Evolutionary conservation across 1,284 basidiomycete genomes (phyloP).

Genomic region (Pterulicium gracile): DNA sequence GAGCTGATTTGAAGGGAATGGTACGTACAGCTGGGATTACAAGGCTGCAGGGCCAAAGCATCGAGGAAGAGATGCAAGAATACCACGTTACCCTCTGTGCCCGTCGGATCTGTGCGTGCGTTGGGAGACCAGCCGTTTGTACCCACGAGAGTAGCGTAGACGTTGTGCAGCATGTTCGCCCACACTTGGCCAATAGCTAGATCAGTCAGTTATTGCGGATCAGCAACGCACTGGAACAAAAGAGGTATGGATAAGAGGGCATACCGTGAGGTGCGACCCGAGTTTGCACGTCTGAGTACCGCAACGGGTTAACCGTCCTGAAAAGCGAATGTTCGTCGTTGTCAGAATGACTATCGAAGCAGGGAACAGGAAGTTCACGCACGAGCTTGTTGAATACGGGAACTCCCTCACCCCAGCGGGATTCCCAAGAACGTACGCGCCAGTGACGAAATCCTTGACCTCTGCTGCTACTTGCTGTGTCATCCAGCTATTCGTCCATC

Average conservation of each 20-base stretch:
- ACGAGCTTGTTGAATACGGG: constrained; percentile 31
- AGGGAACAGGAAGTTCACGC: constrained; percentile 7
- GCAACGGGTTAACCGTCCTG: constrained; percentile 25
- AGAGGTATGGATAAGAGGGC: constrained; percentile 8
- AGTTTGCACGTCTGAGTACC: constrained; percentile 25
- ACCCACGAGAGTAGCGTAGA: constrained; percentile 33
- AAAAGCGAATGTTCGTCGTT: too few relatives aligned
- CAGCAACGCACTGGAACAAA: not conserved
- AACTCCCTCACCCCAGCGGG: constrained; percentile 24
- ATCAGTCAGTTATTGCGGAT: not conserved
- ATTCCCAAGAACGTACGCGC: constrained; percentile 15
- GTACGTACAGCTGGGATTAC: constrained; percentile 36
- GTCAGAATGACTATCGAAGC: too few relatives aligned
- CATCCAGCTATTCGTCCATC: too few relatives aligned
- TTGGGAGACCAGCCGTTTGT: constrained; percentile 29
- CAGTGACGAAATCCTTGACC: constrained; percentile 20
- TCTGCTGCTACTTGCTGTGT: too few relatives aligned
- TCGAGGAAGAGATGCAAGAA: constrained; percentile 40
- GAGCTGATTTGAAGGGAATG: too few relatives aligned
- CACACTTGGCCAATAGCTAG: constrained; percentile 37
- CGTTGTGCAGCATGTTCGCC: constrained; percentile 45
- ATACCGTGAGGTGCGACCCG: constrained; percentile 30
- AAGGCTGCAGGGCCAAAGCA: constrained; percentile 36
- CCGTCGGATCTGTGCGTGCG: constrained; percentile 28
- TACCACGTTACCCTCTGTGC: constrained; percentile 33